These are phyloP conservation scores for Anethum foeniculum DNA, from an alignment of 140 eudicot species.

Conservation along the genomic window DNA sequence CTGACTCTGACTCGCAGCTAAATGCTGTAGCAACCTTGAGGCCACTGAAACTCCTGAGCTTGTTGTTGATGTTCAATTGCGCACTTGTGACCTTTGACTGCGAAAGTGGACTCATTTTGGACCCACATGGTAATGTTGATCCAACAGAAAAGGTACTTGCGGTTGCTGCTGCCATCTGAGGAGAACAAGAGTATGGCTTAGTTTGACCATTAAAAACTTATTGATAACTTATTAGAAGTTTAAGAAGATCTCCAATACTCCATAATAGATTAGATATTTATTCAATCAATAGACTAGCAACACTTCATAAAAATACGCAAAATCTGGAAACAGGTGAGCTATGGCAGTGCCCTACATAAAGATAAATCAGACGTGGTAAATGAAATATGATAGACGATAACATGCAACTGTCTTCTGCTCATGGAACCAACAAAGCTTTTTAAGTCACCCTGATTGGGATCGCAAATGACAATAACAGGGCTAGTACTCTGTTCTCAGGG, in stretches of 20 bases:
- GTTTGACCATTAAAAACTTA: neutral
- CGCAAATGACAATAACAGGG: neutral
- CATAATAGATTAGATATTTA: neutral
- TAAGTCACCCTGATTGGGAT: neutral
- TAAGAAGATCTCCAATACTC: neutral
- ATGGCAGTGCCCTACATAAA: neutral
- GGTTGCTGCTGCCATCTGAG: conserved; percentile 37
- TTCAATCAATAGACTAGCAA: neutral
- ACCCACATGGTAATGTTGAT: conserved; percentile 24
- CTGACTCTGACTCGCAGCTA: conserved; percentile 29
- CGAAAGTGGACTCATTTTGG: conserved; percentile 14
- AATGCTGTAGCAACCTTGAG: conserved; percentile 39
- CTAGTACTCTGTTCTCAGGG: neutral
- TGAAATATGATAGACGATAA: neutral
- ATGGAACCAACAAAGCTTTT: neutral
- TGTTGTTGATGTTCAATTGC: conserved; percentile 10
- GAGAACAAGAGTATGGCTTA: neutral
- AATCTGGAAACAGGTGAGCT: neutral
- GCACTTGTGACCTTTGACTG: conserved; percentile 20
- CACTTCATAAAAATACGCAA: neutral
- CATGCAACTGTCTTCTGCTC: neutral
- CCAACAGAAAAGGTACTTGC: conserved; percentile 28
- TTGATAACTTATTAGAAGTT: neutral
- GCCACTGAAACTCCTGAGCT: conserved; percentile 29
- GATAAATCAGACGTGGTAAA: too few relatives aligned